Evolutionary conservation across 108 stramenopile genomes (phyloP), one percentile per base, ranked within the genome.

Genomic region (Asterionellopsis glacialis): DNA sequence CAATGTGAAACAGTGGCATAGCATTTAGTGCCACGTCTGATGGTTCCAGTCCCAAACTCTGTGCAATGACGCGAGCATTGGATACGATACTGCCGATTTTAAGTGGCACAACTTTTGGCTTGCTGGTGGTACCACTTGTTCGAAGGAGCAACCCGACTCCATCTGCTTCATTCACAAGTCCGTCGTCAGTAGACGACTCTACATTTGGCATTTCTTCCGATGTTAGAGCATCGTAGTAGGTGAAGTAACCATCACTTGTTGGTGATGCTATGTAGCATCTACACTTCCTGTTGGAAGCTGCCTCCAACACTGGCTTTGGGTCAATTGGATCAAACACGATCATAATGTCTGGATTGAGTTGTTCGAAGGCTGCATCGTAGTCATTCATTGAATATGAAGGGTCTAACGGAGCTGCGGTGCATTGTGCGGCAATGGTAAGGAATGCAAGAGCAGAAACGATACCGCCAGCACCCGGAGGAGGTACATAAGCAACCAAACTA

Each of bases 1-100:
- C 60, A 51, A 77, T 60, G 44, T 77, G 76, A 44, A 72, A 72
- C 28, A 76, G 41, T 9, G 75, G 75, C 75, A 76, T 76, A 19
- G 54, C 45, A 61, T 71, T 71, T 18, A 67, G 22, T 15, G 15
- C 45, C 13, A 67, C 44, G 60, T 76, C 75, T 9, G 18, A 11
- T 2, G 45, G 10, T 13, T 45, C 2, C 16, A 72, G 33, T 26
- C 50, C 47, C 14, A 55, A 45, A 23, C 59, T 64, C 11, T 43
- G n/a, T 42, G 63, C 64, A 49, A 76, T 66, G 44, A 39, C 45
- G 1, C 26, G 13, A 22, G 59, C 65, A 45, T 66, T 64, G 0
- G 28, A 14, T 21, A 61, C 21, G 15, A 76, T 11, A 18, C 45
- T 52, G 4, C n/a, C 38, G 16, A 53, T 63, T 4, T 60, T 52